These are phyloP conservation scores for Albugo candida DNA, from an alignment of 352 stramenopile species.

Conservation along the genomic window DNA sequence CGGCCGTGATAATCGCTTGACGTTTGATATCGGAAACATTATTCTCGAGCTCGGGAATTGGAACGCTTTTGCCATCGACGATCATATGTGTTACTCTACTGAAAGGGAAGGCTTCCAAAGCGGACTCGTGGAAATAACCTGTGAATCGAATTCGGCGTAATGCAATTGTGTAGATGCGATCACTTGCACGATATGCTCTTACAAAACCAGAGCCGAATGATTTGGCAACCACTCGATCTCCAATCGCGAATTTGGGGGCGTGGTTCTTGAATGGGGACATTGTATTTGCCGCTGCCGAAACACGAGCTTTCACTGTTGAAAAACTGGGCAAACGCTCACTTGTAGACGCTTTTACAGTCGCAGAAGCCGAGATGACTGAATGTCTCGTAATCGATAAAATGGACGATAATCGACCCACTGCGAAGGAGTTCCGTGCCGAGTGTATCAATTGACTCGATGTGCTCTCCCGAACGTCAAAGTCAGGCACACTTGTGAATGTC, in stretches of 20 bases:
- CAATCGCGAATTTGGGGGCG: conserved; percentile 27
- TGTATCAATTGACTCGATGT: neutral
- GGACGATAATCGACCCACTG: neutral
- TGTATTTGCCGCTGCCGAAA: neutral
- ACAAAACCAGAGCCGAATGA: conserved; percentile 67
- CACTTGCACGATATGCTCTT: conserved; percentile 25
- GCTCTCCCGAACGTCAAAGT: neutral
- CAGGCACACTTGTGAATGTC: neutral
- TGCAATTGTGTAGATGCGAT: conserved; percentile 63
- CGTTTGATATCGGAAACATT: neutral
- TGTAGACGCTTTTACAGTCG: neutral
- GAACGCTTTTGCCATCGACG: neutral
- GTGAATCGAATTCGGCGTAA: conserved; percentile 50
- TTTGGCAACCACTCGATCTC: conserved; percentile 45
- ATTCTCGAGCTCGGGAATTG: neutral
- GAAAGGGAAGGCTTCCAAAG: conserved; percentile 46
- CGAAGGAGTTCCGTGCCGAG: too few species aligned
- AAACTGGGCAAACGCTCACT: neutral
- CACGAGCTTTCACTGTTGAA: neutral
- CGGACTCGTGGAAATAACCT: conserved; percentile 56
- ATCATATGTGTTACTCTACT: conserved; percentile 60
- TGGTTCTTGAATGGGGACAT: too few species aligned
- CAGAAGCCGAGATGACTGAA: neutral
- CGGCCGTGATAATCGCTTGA: neutral
- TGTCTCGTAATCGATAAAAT: neutral